Percentiles rank a stretch among this genome's conserved stretches.
Conservation (phyloP, 164 flowering plant genomes). For the Warburgia ugandensis region DNA sequence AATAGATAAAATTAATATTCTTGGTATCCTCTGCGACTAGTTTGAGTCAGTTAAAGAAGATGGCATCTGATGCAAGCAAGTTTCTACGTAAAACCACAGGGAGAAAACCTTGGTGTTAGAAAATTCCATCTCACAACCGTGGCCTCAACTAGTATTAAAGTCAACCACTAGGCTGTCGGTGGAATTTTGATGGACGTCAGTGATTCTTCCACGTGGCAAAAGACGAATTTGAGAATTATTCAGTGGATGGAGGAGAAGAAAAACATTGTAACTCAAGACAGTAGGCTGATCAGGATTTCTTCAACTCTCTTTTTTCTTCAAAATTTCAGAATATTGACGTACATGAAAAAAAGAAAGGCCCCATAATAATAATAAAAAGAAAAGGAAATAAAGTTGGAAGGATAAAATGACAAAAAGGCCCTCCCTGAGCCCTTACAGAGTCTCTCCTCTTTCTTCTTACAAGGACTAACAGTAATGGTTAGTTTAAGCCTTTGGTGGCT, state of each 20-base stretch:
- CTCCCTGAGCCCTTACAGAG: neutral
- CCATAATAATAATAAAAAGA: neutral
- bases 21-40: too few species aligned
- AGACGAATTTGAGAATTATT: neutral
- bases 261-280: neutral
- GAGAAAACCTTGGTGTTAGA: too few species aligned
- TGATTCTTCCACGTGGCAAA: conserved; percentile 2
- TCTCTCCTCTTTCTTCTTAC: neutral
- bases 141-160: neutral
- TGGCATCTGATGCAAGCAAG: conserved; percentile 1
- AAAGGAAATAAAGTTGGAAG: neutral
- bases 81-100: too few species aligned
- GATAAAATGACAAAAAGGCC: conserved; percentile 21
- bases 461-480: neutral
- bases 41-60: too few species aligned
- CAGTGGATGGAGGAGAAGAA: neutral
- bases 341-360: neutral
- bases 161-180: conserved; percentile 1
- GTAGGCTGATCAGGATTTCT: neutral
- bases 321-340: neutral
- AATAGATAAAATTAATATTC: too few species aligned
- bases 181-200: conserved; percentile 6
- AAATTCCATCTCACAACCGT: neutral
- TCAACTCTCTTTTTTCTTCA: conserved; percentile 4
- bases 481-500: neutral